Conservation (phyloP, 2,329 filamentous ascomycete genomes). For the Aureobasidium melanogenum region DNA sequence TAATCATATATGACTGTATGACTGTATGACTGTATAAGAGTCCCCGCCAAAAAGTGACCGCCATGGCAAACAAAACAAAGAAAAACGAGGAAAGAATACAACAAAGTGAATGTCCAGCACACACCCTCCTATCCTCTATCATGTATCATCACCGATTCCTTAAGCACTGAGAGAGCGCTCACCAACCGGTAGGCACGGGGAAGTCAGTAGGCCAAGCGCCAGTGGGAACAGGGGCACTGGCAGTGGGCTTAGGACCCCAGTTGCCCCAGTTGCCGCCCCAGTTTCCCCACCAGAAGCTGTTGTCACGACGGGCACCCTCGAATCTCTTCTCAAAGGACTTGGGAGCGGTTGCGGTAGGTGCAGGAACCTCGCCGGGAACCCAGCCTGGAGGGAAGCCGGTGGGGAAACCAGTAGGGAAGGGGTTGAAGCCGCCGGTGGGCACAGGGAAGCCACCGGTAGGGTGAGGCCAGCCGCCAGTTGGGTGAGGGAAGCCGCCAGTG, state of each 20-base stretch:
- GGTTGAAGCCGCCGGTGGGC: not conserved
- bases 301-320: conserved; percentile 4
- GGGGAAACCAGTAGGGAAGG: not conserved
- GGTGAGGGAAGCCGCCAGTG: conserved; percentile 5
- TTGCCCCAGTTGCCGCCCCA: not conserved
- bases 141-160: not conserved
- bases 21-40: not conserved
- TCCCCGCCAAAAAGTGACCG: not conserved
- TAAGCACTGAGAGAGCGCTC: not conserved
- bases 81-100: not conserved
- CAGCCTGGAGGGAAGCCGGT: conserved; percentile 12
- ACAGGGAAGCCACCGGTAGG: conserved; percentile 7
- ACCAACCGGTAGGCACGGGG: conserved; percentile 1
- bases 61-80: not conserved
- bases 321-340: conserved; percentile 2
- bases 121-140: not conserved
- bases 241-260: conserved; percentile 2
- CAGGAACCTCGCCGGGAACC: not conserved
- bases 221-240: not conserved
- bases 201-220: not conserved
- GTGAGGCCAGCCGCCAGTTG: not conserved
- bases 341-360: not conserved
- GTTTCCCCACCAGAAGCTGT: not conserved
- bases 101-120: not conserved
- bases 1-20: not conserved